Base-by-base conservation (phyloP, 1,284 basidiomycete genomes). In the Cutaneotrichosporon spelunceum region DNA sequence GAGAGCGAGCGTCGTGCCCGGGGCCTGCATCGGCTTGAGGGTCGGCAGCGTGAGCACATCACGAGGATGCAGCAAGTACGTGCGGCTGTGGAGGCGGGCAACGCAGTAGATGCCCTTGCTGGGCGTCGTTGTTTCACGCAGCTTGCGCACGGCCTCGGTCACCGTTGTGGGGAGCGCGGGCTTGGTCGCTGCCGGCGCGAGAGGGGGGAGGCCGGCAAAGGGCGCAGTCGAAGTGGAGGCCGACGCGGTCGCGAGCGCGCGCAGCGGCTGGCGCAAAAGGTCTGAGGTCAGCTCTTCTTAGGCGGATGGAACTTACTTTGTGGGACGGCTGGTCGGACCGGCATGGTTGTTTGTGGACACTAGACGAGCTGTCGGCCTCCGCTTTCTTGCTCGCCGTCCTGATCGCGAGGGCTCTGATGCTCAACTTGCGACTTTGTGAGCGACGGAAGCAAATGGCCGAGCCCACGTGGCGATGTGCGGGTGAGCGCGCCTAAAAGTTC, bases 31-130 rank as follows among this genome's bases (percentile, higher is more conserved):
- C 21, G 73, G 72, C 67, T 87, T 88, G 55, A 98, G 84, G 54
- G 88, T 88, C 2, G 95, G 93, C 1, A 98, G 85, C 53, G 95
- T 98, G 71, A 99, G 86, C 65, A 95, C 79, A 81, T 99, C 95
- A 72, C 88, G 85, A 23, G 91, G 87, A 36, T 93, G 85, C 34
- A 99, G 83, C 67, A 97, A 86, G 80, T 95, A 93, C 76, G 89
- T 90, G 71, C 87, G 84, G 64, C 91, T 89, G 61, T 89, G 89
- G 61, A 98, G 84, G n/a, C 89, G 87, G 60, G 93, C 91, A 69
- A 95, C 83, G 75, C 93, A 84, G 80, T 98, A 99, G 81, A 90
- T 9, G 84, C 88, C 23, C 87, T 90, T 74, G 90, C 91, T 70
- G 14, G 74, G 68, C 2, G 76, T 76, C 0, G 76, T 73, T 60